Base-by-base conservation (phyloP, 805 yeast species). In the Yarrowia keelungensis region DNA sequence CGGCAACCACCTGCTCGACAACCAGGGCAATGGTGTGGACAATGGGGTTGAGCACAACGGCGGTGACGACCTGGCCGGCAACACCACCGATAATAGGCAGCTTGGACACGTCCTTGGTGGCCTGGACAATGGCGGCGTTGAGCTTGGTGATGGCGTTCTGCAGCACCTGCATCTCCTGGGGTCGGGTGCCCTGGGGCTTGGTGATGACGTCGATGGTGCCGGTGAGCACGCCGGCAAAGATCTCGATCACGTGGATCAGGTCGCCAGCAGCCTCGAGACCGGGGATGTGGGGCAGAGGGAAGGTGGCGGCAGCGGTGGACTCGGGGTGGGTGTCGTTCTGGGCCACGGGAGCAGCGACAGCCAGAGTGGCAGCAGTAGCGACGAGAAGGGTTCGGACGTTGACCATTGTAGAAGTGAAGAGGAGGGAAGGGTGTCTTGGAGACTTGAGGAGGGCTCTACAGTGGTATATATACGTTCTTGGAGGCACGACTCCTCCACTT, bases 181-280 rank as follows among this genome's bases (percentile, higher is more conserved):
- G 62, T 5, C 62, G 62, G 39, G 62, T 56, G 8, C 62, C 62
- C 62, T 56, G 62, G 47, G 62, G 62, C 62, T 56, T 56, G 62
- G 62, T 56, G 47, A 56, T 56, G 47, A 56, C 62, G 22, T 5
- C 10, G 36, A 56, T 42, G 22, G 62, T 56, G 22, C 47, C 39
- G 9, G 47, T 15, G 14, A 56, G 62, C 5, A 56, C 62, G 14
- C 62, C 47, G n/a, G 62, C 62, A 5, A 56, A 42, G 47, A 56
- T 56, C 62, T 56, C 62, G 32, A 56, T 41, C 38, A 56, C 47
- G 39, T 56, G 62, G 36, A 56, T 41, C 7, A 56, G 47, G 7
- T 56, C 62, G 5, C 62, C 62, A 12, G 62, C 62, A 41, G 38
- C 39, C 38, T 41, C 62, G 15, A 56, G 62, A 10, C 62, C 62